phyloP scores from a whole-genome alignment of 495 filamentous ascomycete species.

The Talaromyces adpressus region DNA sequence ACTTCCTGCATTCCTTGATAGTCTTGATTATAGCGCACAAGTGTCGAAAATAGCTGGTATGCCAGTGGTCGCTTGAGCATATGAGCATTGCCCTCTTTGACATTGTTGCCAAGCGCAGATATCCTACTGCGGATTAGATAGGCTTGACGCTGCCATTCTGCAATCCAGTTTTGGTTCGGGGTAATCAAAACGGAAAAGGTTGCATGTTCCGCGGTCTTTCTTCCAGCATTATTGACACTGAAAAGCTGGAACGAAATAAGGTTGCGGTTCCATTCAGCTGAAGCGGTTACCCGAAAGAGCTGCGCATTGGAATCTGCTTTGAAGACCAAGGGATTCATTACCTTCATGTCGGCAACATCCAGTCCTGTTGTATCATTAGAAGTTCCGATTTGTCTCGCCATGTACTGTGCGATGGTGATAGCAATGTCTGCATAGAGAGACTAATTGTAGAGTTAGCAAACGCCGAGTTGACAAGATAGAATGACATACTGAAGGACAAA shows the following conservation, averaged over 20 bases:
- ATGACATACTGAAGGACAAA: constrained; percentile 59
- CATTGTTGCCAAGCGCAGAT: constrained; percentile 8
- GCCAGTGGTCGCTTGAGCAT: constrained; percentile 50
- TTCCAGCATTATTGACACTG: neutral
- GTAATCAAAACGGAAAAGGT: neutral
- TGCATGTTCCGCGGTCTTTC: neutral
- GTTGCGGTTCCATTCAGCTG: neutral
- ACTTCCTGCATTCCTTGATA: constrained; percentile 70
- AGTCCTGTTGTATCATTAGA: neutral
- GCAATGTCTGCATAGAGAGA: constrained; percentile 48
- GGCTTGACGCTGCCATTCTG: constrained; percentile 34
- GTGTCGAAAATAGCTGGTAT: constrained; percentile 58
- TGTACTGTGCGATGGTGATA: constrained; percentile 40
- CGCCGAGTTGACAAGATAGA: constrained; percentile 67
- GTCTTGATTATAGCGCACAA: constrained; percentile 53
- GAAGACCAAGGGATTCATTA: neutral
- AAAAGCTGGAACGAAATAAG: neutral
- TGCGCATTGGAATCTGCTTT: neutral
- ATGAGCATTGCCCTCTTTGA: constrained; percentile 17
- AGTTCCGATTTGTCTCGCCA: constrained; percentile 13
- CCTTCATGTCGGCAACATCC: neutral
- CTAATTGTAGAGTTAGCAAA: constrained; percentile 52
- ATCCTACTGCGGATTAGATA: constrained; percentile 31
- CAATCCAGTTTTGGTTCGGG: neutral
- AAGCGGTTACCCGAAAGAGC: neutral